Evolutionary conservation across 768 basidiomycete species (phyloP), one percentile per base, ranked within the genome.

Genomic region (Tricholoma terreum): DNA sequence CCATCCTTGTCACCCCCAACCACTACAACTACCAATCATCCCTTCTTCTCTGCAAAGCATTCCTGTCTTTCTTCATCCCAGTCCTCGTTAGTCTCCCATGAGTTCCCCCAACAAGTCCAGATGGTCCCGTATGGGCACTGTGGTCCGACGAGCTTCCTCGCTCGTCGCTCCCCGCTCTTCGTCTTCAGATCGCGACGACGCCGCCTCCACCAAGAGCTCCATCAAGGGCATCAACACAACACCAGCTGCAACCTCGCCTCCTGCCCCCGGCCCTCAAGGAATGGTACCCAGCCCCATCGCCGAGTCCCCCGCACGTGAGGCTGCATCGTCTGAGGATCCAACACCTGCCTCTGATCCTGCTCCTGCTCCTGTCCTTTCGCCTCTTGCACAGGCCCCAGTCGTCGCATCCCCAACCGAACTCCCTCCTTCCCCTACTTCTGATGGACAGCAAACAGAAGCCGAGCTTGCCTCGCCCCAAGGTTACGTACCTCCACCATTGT

Each of bases 261-360:
- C 73, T 11, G 46, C 65, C 10, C 53, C 66, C 30, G 57, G 61
- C 12, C 55, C 62, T 4, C 56, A 64, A 11, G 46, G 64, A 24
- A 64, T 61, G 30, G 66, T 74, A 11, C 85, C 86, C 10, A 86
- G 84, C 58, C 86, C 89, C 3, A 88, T 90, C 57, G 76, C 82
- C 1, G 89, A 90, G 66, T 88, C 85, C 2, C 86, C 87, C 27
- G 78, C 77, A 7, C 78, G 85, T 22, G 84, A 86, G 63, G 79
- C 75, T 8, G 81, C 77, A 12, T 78, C 73, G 3, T 58, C 73
- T 30, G 69, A 70, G 12, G 65, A 71, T 8, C 74, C 72, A 24
- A 55, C 64, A 6, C 64, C 65, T 4, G 53, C 67, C 19, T 78
- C 70, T 0, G 75, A 74, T 27, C 73, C 72, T 30, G 57, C 64